A percentile compares a stretch with the other conserved stretches of the same genome.
Conservation (phyloP, 345 rosid species). For the Aegle marmelos region DNA sequence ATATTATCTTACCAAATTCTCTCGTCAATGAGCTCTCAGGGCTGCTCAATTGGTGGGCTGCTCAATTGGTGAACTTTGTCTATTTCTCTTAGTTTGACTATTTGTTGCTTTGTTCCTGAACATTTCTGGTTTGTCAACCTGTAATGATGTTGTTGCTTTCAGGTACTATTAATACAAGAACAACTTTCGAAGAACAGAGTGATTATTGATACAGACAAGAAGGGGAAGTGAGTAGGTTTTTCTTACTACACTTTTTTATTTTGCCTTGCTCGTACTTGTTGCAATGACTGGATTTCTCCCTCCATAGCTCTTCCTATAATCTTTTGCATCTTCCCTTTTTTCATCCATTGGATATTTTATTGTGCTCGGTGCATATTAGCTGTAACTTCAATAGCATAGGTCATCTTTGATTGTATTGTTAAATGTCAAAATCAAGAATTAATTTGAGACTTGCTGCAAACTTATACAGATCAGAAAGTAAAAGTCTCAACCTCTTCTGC, state of each 20-base stretch:
- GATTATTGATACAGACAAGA: slow-evolving; percentile 85
- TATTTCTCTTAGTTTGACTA: neutral
- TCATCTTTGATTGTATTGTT: neutral
- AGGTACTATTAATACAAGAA: slow-evolving; percentile 93
- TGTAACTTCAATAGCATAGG: too few relatives aligned
- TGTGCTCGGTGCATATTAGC: neutral
- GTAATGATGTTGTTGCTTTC: slow-evolving; percentile 22
- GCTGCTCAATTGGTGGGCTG: too few relatives aligned
- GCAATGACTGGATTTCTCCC: neutral
- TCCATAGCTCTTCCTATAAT: neutral
- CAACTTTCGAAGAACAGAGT: slow-evolving; percentile 95
- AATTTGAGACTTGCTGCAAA: neutral
- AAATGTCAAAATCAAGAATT: neutral
- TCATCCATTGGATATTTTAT: neutral
- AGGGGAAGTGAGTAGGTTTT: slow-evolving; percentile 75
- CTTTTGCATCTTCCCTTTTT: neutral
- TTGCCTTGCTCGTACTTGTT: neutral
- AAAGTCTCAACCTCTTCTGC: neutral
- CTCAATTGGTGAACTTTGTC: neutral
- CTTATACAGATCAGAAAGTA: neutral
- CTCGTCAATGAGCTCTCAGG: neutral
- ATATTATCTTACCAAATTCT: neutral
- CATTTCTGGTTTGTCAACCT: neutral
- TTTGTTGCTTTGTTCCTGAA: neutral
- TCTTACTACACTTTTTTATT: neutral